Base-by-base conservation (phyloP, 2,329 filamentous ascomycete genomes). In the Ambrosiella cleistominuta region DNA sequence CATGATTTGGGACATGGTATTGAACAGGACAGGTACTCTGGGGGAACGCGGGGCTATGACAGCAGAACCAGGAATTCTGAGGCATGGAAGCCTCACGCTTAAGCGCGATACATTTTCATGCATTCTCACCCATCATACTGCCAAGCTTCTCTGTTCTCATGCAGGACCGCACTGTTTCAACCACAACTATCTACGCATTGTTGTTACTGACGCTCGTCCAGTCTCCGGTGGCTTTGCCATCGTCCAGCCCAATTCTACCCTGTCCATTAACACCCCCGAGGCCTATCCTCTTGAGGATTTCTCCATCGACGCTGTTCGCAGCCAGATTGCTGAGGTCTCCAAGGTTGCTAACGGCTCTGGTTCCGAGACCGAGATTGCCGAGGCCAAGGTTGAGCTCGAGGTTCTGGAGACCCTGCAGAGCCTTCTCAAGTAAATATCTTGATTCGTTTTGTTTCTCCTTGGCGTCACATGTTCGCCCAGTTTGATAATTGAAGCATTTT, bases 311-410 rank as follows among this genome's bases (percentile, higher is more conserved):
- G 83, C 87, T 64, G 87, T 98, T 71, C 82, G 81, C 69, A 81
- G 85, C 69, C 91, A 96, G 78, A 88, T 97, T 67, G 75, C 87
- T 62, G 93, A 98, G 78, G 89, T 90, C 64, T 88, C 95, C 76
- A 97, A 96, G 83, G 84, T 97, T 69, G 89, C 85, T 67, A 82
- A 75, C 71, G 93, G 93, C 69, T 82, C 78, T 69, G 93, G 91
- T 68, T 96, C 88, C 73, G 93, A 96, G 81, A 85, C 89, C 75
- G 93, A 97, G 69, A 87, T 97, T 74, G 91, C 91, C 64, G 93
- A 98, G 82, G 93, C 93, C 65, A 97, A 96, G 82, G 91, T 98
- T 71, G 91, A 97, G 80, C 76, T 98, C 66, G 93, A 98, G 88
- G 62, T 63, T 54, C 57, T 63, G 37, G 62, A 63, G 62, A 61